phyloP scores from a whole-genome alignment of 1,139 yeast species.

The Eremothecium gossypii region DNA sequence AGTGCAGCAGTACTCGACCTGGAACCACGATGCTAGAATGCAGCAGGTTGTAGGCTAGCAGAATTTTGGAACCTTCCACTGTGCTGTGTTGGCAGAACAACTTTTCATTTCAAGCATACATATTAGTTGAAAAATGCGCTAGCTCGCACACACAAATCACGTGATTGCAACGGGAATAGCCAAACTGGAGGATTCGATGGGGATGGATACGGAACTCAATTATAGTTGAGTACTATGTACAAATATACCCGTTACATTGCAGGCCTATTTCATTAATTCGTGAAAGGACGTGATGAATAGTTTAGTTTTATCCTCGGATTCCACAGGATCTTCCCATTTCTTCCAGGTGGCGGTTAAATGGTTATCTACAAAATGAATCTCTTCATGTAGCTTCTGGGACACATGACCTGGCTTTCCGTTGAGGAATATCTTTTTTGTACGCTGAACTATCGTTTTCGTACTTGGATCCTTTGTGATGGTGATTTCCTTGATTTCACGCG shows the following conservation, averaged over 20 bases:
- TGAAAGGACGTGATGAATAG: constrained; percentile 4
- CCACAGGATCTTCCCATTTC: constrained; percentile 16
- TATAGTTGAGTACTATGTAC: neutral
- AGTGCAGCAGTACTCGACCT: too few relatives aligned
- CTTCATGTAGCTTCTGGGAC: constrained; percentile 17
- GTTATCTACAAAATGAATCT: constrained; percentile 17
- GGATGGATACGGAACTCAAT: too few relatives aligned
- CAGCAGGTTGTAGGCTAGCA: too few relatives aligned
- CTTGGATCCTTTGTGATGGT: constrained; percentile 32
- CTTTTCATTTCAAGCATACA: too few relatives aligned
- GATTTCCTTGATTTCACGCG: constrained; percentile 48
- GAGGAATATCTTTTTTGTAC: constrained; percentile 21
- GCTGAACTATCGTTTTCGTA: constrained; percentile 16
- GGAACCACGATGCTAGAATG: too few relatives aligned
- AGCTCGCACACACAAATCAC: too few relatives aligned
- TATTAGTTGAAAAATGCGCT: too few relatives aligned
- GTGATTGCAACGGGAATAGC: too few relatives aligned
- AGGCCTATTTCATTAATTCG: constrained; percentile 2
- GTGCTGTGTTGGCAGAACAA: too few relatives aligned
- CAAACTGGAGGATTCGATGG: too few relatives aligned
- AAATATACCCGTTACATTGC: constrained; percentile 2
- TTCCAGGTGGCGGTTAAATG: constrained; percentile 18
- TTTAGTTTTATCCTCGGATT: constrained; percentile 4
- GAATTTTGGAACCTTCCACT: too few relatives aligned
- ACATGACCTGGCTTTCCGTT: constrained; percentile 23